Evolutionary conservation across 2,329 filamentous ascomycete genomes (phyloP).

Genomic region (Penicillium sclerotigenum): DNA sequence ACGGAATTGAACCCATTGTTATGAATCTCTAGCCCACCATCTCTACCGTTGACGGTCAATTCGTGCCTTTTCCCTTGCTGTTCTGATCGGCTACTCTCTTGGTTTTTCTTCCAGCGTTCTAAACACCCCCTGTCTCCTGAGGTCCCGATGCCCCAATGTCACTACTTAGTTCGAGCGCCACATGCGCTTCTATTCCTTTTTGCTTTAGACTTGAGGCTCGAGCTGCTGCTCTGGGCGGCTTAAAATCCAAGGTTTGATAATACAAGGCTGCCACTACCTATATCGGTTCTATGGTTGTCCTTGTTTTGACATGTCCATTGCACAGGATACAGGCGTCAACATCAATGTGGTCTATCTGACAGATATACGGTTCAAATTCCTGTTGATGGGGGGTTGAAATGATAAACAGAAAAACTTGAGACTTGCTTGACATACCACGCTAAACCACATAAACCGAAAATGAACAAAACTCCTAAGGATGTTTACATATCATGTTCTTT

Average conservation of each 20-base stretch:
- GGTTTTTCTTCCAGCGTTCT: neutral
- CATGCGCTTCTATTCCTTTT: neutral
- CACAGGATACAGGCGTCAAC: neutral
- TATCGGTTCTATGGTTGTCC: neutral
- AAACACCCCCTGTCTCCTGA: neutral
- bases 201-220: neutral
- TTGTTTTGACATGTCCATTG: neutral
- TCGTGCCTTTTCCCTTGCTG: neutral
- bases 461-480: neutral
- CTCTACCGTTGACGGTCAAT: neutral
- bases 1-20: neutral
- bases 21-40: neutral
- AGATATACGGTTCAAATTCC: neutral
- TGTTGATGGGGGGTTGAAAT: neutral
- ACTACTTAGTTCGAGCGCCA: neutral
- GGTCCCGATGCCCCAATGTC: neutral
- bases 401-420: too few species aligned
- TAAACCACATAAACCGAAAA: neutral
- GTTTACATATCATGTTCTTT: neutral
- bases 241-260: neutral
- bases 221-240: neutral
- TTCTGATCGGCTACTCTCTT: neutral
- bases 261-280: neutral
- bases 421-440: neutral
- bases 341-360: too few species aligned